Evolutionary conservation across 129 eudicot genomes (phyloP).

Genomic region (Pulicaria dysenterica): DNA sequence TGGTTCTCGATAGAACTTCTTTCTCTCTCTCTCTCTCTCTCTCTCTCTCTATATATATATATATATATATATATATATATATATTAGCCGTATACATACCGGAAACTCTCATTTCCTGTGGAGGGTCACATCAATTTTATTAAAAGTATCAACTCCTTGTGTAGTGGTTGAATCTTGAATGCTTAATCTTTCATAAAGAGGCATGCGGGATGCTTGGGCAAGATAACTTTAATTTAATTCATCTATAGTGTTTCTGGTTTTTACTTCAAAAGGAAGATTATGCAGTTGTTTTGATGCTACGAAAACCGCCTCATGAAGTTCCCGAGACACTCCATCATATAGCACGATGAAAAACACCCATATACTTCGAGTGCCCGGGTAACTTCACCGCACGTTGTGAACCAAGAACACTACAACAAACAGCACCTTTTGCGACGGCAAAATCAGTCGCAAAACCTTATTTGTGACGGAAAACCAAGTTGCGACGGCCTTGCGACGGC

Average conservation of each 20-base stretch:
- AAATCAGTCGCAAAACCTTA: too few species aligned
- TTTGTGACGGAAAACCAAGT: too few species aligned
- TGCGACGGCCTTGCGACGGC: too few species aligned
- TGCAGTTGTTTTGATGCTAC: conserved; percentile 35
- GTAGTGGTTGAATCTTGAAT: conserved; percentile 37
- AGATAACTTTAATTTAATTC: conserved; percentile 42
- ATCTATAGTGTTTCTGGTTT: conserved; percentile 23
- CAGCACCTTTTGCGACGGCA: too few species aligned
- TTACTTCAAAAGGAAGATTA: conserved; percentile 44
- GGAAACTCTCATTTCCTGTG: conserved; percentile 30
- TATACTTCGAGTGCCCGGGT: conserved; percentile 45
- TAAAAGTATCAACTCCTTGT: conserved; percentile 37
- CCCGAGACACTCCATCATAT: conserved; percentile 29
- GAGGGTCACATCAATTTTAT: conserved; percentile 52
- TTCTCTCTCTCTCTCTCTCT: too few species aligned
- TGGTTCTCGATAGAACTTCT: too few species aligned
- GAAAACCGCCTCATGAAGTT: conserved; percentile 36
- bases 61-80: too few species aligned
- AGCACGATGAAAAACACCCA: conserved; percentile 49
- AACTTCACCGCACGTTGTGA: conserved; percentile 30
- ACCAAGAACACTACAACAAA: too few species aligned
- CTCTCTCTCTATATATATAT: too few species aligned
- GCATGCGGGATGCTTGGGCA: conserved; percentile 27
- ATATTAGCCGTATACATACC: conserved; percentile 20
- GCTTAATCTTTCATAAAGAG: conserved; percentile 48